Evolutionary conservation across 345 rosid species (phyloP).

Genomic region (Streptanthus diversifolius): DNA sequence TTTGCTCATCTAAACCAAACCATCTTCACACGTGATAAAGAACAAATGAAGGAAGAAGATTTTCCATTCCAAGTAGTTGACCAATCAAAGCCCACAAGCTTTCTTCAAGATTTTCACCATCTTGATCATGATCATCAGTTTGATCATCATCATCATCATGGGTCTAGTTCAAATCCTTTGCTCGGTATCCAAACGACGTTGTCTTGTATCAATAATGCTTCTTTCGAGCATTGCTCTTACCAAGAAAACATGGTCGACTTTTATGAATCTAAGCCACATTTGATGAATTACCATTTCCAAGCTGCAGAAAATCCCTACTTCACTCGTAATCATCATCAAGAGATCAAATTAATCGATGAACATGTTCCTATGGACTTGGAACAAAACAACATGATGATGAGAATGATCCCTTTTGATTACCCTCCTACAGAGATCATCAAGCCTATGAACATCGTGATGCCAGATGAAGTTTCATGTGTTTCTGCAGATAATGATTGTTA

Average conservation of each 20-base stretch:
- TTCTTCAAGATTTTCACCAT: constrained; percentile 56
- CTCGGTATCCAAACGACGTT: constrained; percentile 37
- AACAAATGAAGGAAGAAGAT: constrained; percentile 38
- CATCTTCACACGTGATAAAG: constrained; percentile 29
- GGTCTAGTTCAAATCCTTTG: constrained; percentile 40
- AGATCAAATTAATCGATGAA: constrained; percentile 40
- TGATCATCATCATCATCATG: constrained; percentile 32
- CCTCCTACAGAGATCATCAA: constrained; percentile 45
- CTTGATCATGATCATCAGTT: constrained; percentile 39
- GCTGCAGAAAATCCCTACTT: constrained; percentile 18
- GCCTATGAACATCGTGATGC: constrained; percentile 43
- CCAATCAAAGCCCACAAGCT: constrained; percentile 40
- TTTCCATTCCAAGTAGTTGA: constrained; percentile 32
- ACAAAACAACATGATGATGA: constrained; percentile 35
- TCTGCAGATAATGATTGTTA: constrained; percentile 37
- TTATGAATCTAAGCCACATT: constrained; percentile 58
- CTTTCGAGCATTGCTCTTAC: constrained; percentile 47
- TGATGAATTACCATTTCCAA: constrained; percentile 42
- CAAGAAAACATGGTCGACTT: constrained; percentile 35
- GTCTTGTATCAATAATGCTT: constrained; percentile 33
- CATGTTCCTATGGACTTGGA: constrained; percentile 32
- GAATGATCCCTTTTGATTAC: constrained; percentile 35
- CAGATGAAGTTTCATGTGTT: constrained; percentile 62
- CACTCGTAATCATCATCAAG: constrained; percentile 25
- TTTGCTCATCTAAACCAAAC: constrained; percentile 31